Percentiles rank a stretch among this genome's conserved stretches.
These are phyloP conservation scores for Leishmania mexicana DNA, from an alignment of 208 protist genomes.

Conservation along the genomic window DNA sequence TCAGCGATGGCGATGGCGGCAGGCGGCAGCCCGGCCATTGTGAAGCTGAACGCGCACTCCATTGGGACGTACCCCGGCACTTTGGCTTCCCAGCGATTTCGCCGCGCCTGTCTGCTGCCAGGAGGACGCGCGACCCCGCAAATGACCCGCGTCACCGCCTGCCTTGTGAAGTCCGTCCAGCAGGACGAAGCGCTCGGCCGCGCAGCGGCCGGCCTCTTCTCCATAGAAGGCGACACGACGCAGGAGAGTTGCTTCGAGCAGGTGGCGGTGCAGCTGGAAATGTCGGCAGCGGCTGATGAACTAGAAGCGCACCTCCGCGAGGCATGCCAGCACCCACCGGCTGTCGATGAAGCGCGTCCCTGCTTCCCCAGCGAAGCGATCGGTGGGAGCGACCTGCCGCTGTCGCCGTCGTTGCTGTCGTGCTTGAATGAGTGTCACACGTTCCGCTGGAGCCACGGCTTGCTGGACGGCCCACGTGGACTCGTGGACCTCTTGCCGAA, in stretches of 20 bases:
- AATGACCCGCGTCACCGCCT: neutral
- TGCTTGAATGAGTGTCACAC: slow-evolving; percentile 16
- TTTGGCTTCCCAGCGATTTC: slow-evolving; percentile 21
- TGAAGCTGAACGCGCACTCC: slow-evolving; percentile 15
- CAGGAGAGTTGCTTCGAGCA: slow-evolving; percentile 33
- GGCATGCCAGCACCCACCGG: neutral
- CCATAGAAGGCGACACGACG: slow-evolving; percentile 22
- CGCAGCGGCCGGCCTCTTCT: slow-evolving; percentile 23
- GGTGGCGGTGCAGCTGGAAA: slow-evolving; percentile 13
- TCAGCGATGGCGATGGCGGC: neutral
- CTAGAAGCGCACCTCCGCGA: slow-evolving; percentile 6
- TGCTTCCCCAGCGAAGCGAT: neutral
- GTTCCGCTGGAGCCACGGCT: slow-evolving; percentile 36
- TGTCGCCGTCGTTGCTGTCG: neutral
- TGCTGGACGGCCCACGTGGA: slow-evolving; percentile 28
- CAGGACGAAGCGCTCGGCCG: slow-evolving; percentile 1
- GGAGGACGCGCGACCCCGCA: slow-evolving; percentile 6
- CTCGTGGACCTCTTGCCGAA: slow-evolving; percentile 23
- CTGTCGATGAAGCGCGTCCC: neutral
- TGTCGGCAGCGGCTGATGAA: neutral
- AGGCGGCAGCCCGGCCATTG: neutral
- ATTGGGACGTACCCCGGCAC: slow-evolving; percentile 19
- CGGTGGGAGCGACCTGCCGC: neutral
- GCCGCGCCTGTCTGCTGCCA: slow-evolving; percentile 20
- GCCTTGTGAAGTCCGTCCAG: slow-evolving; percentile 26